Conservation (phyloP, 2,329 filamentous ascomycete genomes). For the Cercospora zeae-maydis region DNA sequence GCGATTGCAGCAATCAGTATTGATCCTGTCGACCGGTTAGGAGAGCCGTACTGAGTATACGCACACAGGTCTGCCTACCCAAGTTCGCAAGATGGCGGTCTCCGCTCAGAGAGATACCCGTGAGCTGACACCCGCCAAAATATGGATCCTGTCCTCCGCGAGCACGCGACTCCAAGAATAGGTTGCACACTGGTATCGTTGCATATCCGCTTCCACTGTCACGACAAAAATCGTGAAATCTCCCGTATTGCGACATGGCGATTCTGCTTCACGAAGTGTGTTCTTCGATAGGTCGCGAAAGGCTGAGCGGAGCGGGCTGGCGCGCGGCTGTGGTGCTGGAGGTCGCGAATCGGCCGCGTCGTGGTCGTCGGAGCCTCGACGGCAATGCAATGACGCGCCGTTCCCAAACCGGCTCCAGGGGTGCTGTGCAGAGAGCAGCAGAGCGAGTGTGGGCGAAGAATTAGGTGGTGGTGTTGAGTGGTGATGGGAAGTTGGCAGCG, state of each 20-base stretch:
- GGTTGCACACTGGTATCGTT: constrained; percentile 50
- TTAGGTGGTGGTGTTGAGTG: neutral
- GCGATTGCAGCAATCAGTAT: constrained; percentile 78
- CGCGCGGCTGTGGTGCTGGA: neutral
- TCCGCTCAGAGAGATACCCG: constrained; percentile 67
- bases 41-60: constrained; percentile 3
- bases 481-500: constrained; percentile 8
- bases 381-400: neutral
- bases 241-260: constrained; percentile 34
- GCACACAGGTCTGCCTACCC: constrained; percentile 52
- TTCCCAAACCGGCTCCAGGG: neutral
- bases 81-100: constrained; percentile 72
- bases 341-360: neutral
- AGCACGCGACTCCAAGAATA: constrained; percentile 59
- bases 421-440: neutral
- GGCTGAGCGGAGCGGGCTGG: neutral
- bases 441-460: neutral
- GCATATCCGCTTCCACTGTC: constrained; percentile 44
- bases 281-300: neutral
- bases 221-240: constrained; percentile 47
- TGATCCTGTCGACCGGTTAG: constrained; percentile 60
- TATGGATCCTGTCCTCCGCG: constrained; percentile 53
- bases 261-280: neutral
- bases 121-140: constrained; percentile 64
- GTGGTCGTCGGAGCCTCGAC: neutral